Evolutionary conservation across 495 filamentous ascomycete genomes (phyloP).

Genomic region (Amniculicola lignicola): DNA sequence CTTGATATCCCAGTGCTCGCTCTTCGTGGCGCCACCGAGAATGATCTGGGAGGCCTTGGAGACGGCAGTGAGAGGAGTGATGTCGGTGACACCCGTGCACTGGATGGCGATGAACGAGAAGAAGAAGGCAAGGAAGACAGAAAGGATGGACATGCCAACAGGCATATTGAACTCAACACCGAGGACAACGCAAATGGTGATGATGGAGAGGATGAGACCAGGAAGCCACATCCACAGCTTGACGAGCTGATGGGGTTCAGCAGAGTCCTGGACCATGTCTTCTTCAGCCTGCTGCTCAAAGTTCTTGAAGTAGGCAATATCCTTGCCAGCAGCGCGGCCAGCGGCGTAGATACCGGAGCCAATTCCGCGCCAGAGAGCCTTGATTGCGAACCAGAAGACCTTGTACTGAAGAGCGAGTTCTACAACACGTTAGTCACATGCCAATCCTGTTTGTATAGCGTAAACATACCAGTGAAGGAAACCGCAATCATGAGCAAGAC

Average conservation of each 20-base stretch:
- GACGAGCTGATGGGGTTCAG: constrained; percentile 54
- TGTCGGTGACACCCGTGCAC: constrained; percentile 60
- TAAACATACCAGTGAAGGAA: constrained; percentile 50
- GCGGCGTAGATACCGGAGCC: constrained; percentile 45
- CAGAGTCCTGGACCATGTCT: constrained; percentile 51
- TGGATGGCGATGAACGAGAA: constrained; percentile 69
- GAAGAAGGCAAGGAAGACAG: constrained; percentile 61
- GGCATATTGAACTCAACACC: constrained; percentile 60
- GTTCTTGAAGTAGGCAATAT: constrained; percentile 48
- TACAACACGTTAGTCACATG: neutral
- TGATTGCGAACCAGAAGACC: constrained; percentile 53
- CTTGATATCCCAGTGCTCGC: constrained; percentile 44
- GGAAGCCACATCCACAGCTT: constrained; percentile 60
- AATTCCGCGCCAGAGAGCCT: constrained; percentile 49
- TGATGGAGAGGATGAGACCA: constrained; percentile 52
- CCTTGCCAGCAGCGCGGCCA: constrained; percentile 45
- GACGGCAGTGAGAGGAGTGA: constrained; percentile 61
- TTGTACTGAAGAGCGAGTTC: constrained; percentile 61
- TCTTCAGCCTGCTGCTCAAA: constrained; percentile 41
- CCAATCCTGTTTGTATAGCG: neutral
- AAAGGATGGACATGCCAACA: constrained; percentile 58
- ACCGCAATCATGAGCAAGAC: constrained; percentile 63
- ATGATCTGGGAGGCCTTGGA: constrained; percentile 67
- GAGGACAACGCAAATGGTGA: constrained; percentile 57
- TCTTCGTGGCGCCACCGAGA: constrained; percentile 59